Evolutionary conservation across 306 rosid species (phyloP), one percentile per base, ranked within the genome.

Genomic region (Ochetophila trinervis): DNA sequence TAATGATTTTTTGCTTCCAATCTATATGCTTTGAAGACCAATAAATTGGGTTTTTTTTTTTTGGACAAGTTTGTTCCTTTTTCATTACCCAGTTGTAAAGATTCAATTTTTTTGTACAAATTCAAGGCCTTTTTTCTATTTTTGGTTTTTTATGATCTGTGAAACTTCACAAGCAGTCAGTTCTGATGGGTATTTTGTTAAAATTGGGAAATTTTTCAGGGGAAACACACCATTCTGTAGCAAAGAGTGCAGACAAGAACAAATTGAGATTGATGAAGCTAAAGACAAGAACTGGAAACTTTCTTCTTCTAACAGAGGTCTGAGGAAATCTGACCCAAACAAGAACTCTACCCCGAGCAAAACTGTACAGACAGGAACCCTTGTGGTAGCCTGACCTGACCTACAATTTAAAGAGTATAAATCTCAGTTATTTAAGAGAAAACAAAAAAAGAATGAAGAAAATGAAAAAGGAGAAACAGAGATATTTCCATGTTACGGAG

Each of bases 151-250:
- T n/a, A 17, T 19, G 16, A 42, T 53, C 7, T n/a, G 42, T 16
- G 21, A 63, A 17, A 49, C 6, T 50, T 17, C 6, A 16, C 8
- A 6, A 18, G 5, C 42, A 22, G 1, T n/a, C 24, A 47, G 45
- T 74, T 69, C 77, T 76, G 63, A 79, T 62, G 74, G 53, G 24
- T 48, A 2, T 45, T n/a, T 35, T 57, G 37, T 36, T 11, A 36
- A 12, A 47, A 20, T 54, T 61, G 62, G 2, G 24, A n/a, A 6
- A 19, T 20, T 11, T 47, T 83, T 69, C 89, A 92, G 98, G 76
- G 98, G 98, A 63, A 82, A 92, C 69, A 89, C 95, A 59, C 98
- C 98, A n/a, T 92, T 92, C 52, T 92, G 98, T 59, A 89, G 98
- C 86, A 75, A 84, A 80, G 98, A 92, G 74, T 92, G 98, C 64